Evolutionary conservation across 495 filamentous ascomycete genomes (phyloP), one percentile per base, ranked within the genome.

Genomic region (Trichoderma gamsii): DNA sequence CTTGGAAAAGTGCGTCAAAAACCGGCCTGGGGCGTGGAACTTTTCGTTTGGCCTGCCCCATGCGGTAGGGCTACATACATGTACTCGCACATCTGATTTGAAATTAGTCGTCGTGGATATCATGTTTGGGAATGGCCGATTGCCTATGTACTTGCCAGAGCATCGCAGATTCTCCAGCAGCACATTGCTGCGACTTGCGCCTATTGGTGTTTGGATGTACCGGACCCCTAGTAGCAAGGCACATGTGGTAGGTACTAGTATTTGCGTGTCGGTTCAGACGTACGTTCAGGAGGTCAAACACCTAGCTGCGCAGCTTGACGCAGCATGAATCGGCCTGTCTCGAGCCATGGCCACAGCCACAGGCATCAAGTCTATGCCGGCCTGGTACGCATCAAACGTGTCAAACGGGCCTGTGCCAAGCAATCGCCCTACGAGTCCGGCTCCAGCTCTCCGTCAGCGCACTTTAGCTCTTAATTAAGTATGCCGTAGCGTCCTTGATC

Each of bases 1-100:
- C 23, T 61, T 61, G 56, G 56, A 61, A 23, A 61, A 32, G 56
- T 61, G 56, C n/a, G 56, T 61, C 56, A 32, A 61, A 61, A 23
- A 61, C 56, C 11, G 56, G 25, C 23, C 23, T 61, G 56, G 56
- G 49, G 2, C 29, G 29, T 23, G 51, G 56, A 61, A 61, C 56
- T 61, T 61, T 61, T 21, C 9, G 5, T 16, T 32, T 59, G n/a
- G 51, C 11, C 56, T 7, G 27, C 12, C 27, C 25, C 56, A 61
- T 61, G 6, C 7, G 56, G 56, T 61, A 61, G 56, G 56, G 56
- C 56, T 61, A 61, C 56, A 61, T 29, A 25, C 52, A 18, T 13
- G 35, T 38, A 38, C 35, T 38, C 35, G 35, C 18, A 7, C 44
- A 49, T 15, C 44, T 49, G 13, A 4, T 61, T 61, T 25, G 27